Base-by-base conservation (phyloP, 2,329 filamentous ascomycete species). In the Neofusicoccum kwambonambiense region DNA sequence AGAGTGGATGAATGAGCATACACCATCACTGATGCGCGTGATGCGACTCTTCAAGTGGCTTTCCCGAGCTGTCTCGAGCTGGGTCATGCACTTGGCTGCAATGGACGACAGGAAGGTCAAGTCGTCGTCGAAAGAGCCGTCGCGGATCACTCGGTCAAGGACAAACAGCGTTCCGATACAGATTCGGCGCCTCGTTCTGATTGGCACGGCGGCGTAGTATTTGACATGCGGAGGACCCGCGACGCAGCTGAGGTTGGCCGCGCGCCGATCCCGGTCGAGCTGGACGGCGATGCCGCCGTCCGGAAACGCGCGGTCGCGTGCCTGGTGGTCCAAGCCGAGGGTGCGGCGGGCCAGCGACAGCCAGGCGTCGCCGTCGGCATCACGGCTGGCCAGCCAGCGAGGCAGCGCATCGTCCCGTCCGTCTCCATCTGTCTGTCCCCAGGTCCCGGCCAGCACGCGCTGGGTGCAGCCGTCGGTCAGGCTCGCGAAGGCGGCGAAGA, bases 141-240 rank as follows among this genome's bases (percentile, higher is more conserved):
- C 63, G 31, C 67, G 57, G 39, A 45, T 42, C 13, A 35, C 44
- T 17, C 35, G n/a, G 61, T 65, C 54, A 9, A 69, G 34, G 5
- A 69, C 56, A 57, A 65, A 70, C 15, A 70, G 34, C 17, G 62
- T 64, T 13, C 68, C 68, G 51, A 70, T 69, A 9, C 58, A 64
- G 37, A 65, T 52, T 12, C 62, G 58, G 13, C 60, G 49, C 39
- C 63, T 56, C 5, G 68, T 64, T 5, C 50, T 62, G 39, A 70
- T 37, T 8, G 68, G 67, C 6, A 45, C 57, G 27, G 64, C 66
- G 47, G 65, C 66, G 31, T 66, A 68, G 44, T 68, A 67, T 7
- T 56, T 42, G 15, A 64, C 15, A 9, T 66, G 56, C 6, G 64
- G 58, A 1, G 35, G 44, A 27, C 56, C 35, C 31, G 52, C 44